phyloP scores from a whole-genome alignment of 768 basidiomycete genomes.

The Boletus bicolor region DNA sequence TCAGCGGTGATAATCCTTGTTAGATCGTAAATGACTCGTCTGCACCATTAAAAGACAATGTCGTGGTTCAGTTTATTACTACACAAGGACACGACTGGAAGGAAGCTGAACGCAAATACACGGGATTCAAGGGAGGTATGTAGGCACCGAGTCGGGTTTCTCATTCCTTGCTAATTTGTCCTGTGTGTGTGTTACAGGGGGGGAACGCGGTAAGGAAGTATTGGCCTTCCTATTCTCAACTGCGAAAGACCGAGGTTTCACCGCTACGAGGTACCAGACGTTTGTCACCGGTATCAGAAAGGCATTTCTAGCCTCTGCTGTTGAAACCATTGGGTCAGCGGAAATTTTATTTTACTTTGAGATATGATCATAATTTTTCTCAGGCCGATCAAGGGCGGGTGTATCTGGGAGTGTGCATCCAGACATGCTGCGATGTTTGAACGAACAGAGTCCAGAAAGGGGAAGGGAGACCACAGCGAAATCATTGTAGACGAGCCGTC shows the following conservation, averaged over 20 bases:
- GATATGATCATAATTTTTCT: background rate
- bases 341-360: background rate
- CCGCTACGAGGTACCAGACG: slow-evolving; percentile 20
- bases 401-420: slow-evolving; percentile 15
- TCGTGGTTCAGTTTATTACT: slow-evolving; percentile 23
- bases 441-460: slow-evolving; percentile 3
- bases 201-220: background rate
- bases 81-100: slow-evolving; percentile 4
- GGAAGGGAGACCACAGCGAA: background rate
- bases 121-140: slow-evolving; percentile 29
- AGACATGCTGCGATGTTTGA: slow-evolving; percentile 14
- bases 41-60: slow-evolving; percentile 8
- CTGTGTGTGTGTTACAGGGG: slow-evolving; percentile 15
- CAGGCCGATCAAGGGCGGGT: slow-evolving; percentile 15
- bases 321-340: slow-evolving; percentile 18
- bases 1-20: background rate
- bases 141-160: background rate
- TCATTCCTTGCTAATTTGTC: background rate
- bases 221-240: slow-evolving; percentile 27
- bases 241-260: slow-evolving; percentile 14
- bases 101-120: slow-evolving; percentile 3
- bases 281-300: slow-evolving; percentile 16
- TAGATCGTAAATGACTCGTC: slow-evolving; percentile 26
- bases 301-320: background rate
- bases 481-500: background rate